Evolutionary conservation across 768 basidiomycete species (phyloP), one percentile per base, ranked within the genome.

Genomic region (Leccinum ochraceum): DNA sequence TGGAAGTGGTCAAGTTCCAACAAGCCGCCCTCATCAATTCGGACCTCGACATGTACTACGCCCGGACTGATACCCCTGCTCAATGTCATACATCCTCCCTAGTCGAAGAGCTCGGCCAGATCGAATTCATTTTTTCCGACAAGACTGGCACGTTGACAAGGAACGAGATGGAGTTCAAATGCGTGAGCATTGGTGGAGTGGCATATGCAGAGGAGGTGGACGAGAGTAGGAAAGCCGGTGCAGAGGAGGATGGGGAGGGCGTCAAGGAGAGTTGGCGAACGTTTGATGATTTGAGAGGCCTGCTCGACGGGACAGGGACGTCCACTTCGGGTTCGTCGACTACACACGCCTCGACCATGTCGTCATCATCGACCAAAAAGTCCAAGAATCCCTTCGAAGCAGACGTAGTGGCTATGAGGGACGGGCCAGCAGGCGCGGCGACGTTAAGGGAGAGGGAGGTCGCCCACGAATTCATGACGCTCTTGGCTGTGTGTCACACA

Each of bases 1-100:
- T 98, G 90, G 97, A 99, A 79, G 91, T 98, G 36, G 97, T 99
- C 78, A 98, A 98, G 74, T 98, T 90, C 70, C 95, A 97, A 73
- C 97, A 98, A 77, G 95, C 97, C 1, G 90, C 92, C 37, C 83
- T 98, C 56, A 99, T 99, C 81, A 99, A 98, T 74, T 94, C 86
- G 26, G 97, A 96, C 75, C 85, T 96, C 54, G 97, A 99, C 77
- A 98, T 99, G 96, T 99, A 99, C 76, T 90, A 98, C 73, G 86
- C 89, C 11, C 86, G 80, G 60, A 97, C 96, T 0, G 97, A 24
- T 24, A 24, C 24, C 24, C 24, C 97, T 0, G 97, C 97, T 0
- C 81, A 98, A 24, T 98, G 97, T 69, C 86, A 96, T n/a, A 99
- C 97, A 1, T 98, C 96, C 1, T 94, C 94, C 2, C 86, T 99